Evolutionary conservation across 2,329 filamentous ascomycete genomes (phyloP).

Genomic region (Dactylellina sp.): DNA sequence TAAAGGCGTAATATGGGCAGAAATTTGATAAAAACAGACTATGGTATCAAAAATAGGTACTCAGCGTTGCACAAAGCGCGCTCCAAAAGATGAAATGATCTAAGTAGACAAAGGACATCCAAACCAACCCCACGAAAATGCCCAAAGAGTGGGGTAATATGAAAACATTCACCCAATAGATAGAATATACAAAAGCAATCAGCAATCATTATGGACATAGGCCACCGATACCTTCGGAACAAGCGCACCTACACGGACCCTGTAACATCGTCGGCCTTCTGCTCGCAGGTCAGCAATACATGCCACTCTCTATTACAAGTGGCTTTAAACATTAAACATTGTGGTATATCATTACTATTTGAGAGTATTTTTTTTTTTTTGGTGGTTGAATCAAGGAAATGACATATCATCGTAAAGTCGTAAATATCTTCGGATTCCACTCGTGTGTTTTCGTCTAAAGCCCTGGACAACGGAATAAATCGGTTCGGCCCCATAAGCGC

Average conservation of each 20-base stretch:
- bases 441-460: background rate
- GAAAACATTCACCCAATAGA: background rate
- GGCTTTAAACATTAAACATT: too few relatives aligned
- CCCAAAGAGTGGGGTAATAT: background rate
- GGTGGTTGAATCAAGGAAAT: background rate
- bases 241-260: background rate
- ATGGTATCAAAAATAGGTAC: too few relatives aligned
- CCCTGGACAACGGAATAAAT: conserved; percentile 42
- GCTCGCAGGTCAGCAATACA: too few relatives aligned
- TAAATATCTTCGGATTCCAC: background rate
- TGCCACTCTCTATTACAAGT: too few relatives aligned
- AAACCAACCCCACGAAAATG: background rate
- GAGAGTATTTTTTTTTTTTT: too few relatives aligned
- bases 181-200: background rate
- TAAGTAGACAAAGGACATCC: background rate
- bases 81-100: background rate
- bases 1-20: too few relatives aligned
- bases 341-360: too few relatives aligned
- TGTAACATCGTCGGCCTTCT: too few relatives aligned
- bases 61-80: background rate
- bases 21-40: too few relatives aligned
- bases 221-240: background rate
- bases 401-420: background rate
- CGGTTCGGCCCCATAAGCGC: conserved; percentile 34
- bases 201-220: background rate